Conservation (phyloP, 2,329 filamentous ascomycete species). For the Sodiomyces alkalinus region DNA sequence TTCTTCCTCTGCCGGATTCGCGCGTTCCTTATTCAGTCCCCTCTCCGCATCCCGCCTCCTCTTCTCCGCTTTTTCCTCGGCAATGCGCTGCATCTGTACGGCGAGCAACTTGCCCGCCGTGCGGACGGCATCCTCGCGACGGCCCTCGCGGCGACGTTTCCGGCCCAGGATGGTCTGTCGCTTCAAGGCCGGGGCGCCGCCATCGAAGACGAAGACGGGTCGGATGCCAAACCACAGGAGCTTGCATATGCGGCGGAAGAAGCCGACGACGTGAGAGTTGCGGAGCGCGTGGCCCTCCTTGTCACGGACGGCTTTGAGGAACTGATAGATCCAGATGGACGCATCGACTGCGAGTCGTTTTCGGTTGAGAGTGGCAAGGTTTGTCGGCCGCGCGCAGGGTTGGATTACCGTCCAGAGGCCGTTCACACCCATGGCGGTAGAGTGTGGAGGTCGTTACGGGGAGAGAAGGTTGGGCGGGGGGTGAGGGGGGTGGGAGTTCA, state of each 20-base stretch:
- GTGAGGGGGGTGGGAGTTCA: neutral
- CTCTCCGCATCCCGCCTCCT: constrained; percentile 32
- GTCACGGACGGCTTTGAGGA: constrained; percentile 94
- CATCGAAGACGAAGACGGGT: constrained; percentile 96
- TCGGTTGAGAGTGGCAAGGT: constrained; percentile 88
- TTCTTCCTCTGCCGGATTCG: constrained; percentile 23
- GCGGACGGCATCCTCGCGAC: constrained; percentile 79
- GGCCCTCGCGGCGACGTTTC: constrained; percentile 68
- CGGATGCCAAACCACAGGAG: constrained; percentile 91
- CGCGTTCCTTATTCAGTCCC: constrained; percentile 22
- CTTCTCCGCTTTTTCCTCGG: constrained; percentile 68
- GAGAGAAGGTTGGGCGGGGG: neutral
- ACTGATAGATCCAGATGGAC: constrained; percentile 99
- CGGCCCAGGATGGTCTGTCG: constrained; percentile 73
- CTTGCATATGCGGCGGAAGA: constrained; percentile 97
- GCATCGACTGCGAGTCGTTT: constrained; percentile 95
- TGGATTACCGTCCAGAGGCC: constrained; percentile 94
- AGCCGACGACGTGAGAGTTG: constrained; percentile 91
- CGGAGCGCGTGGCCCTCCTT: constrained; percentile 94
- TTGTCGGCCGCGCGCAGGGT: constrained; percentile 88
- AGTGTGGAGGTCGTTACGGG: no score
- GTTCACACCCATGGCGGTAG: constrained; percentile 81
- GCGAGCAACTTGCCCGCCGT: constrained; percentile 87
- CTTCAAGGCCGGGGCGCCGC: constrained; percentile 82
- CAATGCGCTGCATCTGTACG: constrained; percentile 82